Evolutionary conservation across 2,329 filamentous ascomycete genomes (phyloP).

Genomic region (Sarocladium strictum): DNA sequence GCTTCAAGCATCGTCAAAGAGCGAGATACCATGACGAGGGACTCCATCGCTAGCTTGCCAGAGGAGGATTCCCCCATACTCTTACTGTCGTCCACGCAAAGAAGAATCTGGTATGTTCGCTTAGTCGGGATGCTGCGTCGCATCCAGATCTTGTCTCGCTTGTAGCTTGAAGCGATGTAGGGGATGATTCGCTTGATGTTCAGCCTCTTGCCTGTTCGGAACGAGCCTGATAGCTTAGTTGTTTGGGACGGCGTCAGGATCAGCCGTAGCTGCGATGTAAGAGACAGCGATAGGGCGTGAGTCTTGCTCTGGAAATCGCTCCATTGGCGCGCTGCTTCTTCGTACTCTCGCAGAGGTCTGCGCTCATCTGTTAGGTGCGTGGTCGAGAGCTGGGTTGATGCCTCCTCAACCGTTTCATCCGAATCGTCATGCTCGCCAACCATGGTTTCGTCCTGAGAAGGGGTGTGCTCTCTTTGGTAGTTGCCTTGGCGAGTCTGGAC

Average conservation of each 20-base stretch:
- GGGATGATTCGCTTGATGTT: conserved; percentile 99
- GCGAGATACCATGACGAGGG: conserved; percentile 83
- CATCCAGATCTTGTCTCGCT: conserved; percentile 99
- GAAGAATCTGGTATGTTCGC: conserved; percentile 92
- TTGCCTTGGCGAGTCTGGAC: conserved; percentile 55
- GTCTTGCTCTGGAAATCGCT: conserved; percentile 77
- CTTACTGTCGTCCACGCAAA: conserved; percentile 93
- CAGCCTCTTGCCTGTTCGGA: conserved; percentile 94
- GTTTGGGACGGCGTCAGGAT: conserved; percentile 92
- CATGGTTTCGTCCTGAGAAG: conserved; percentile 34
- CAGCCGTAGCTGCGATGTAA: conserved; percentile 91
- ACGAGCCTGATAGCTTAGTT: conserved; percentile 93
- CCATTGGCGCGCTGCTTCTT: conserved; percentile 70
- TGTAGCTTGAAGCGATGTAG: conserved; percentile 96
- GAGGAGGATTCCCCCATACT: conserved; percentile 82
- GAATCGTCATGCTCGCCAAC: conserved; percentile 42
- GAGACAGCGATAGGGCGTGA: conserved; percentile 75
- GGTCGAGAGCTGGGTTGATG: conserved; percentile 60
- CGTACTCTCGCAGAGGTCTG: conserved; percentile 39
- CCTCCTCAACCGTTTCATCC: conserved; percentile 42
- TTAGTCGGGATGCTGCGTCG: conserved; percentile 86
- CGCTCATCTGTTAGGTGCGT: conserved; percentile 57
- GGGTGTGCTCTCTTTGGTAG: conserved; percentile 45
- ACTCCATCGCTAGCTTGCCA: conserved; percentile 82
- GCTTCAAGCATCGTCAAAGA: conserved; percentile 89